Percentiles rank a stretch among this genome's conserved stretches.
Conservation (phyloP, 1,284 basidiomycete species). For the Leccinum subrobustum region DNA sequence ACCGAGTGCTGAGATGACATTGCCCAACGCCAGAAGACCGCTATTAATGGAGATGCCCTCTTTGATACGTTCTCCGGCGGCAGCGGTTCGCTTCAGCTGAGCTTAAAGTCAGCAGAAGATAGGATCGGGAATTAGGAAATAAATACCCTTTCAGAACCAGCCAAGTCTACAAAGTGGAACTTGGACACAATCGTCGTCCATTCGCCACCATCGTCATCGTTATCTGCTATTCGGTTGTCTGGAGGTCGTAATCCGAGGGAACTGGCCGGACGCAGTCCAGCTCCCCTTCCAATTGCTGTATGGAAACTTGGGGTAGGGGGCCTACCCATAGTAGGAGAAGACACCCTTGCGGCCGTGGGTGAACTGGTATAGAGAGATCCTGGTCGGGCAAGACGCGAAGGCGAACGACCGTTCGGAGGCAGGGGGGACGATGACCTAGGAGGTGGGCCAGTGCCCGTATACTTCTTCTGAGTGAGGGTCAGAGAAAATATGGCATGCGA, state of each 20-base stretch:
- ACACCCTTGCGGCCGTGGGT: constrained; percentile 48
- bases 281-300: constrained; percentile 66
- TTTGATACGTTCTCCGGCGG: constrained; percentile 92
- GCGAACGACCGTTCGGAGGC: constrained; percentile 67
- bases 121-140: constrained; percentile 5
- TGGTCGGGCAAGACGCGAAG: constrained; percentile 74
- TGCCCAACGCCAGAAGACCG: constrained; percentile 93
- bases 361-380: constrained; percentile 61
- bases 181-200: constrained; percentile 93
- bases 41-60: constrained; percentile 98
- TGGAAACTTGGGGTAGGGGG: constrained; percentile 76
- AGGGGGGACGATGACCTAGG: constrained; percentile 75
- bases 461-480: constrained; percentile 88
- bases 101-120: constrained; percentile 20
- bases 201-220: constrained; percentile 68
- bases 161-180: constrained; percentile 98
- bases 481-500: constrained; percentile 99
- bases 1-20: constrained; percentile 97
- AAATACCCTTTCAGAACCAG: constrained; percentile 90
- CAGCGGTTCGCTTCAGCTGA: constrained; percentile 89
- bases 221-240: constrained; percentile 44
- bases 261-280: constrained; percentile 70
- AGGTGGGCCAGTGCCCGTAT: constrained; percentile 60
- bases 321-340: constrained; percentile 72
- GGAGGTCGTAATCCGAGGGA: constrained; percentile 59